Conservation (phyloP, 1,139 yeast species). For the Pichiaceae sp. region DNA sequence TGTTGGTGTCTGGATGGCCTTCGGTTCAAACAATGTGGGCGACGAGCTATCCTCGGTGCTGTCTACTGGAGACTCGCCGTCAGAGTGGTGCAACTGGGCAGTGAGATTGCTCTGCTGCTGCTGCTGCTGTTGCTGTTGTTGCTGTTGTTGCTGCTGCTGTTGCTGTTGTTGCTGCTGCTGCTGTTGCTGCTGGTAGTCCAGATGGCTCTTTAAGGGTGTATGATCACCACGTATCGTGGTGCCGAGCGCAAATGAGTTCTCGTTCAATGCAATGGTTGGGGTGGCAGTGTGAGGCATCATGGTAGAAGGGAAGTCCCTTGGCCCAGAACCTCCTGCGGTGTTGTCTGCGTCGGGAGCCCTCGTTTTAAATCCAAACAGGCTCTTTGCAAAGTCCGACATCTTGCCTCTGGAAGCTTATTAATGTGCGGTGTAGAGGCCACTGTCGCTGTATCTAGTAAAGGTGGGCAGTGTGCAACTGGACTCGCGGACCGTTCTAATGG, state of each 20-base stretch:
- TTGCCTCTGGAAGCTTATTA: too few relatives aligned
- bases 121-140: conserved; percentile 21
- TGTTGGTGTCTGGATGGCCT: not conserved
- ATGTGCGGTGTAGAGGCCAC: too few relatives aligned
- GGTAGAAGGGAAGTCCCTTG: conserved; percentile 22
- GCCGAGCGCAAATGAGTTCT: conserved; percentile 58
- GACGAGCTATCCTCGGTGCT: conserved; percentile 8
- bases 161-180: not conserved
- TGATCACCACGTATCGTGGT: conserved; percentile 40
- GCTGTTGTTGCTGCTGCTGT: conserved; percentile 23
- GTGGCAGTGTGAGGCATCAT: conserved; percentile 31
- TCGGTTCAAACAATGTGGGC: not conserved
- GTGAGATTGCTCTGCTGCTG: conserved; percentile 7
- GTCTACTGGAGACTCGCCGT: not conserved
- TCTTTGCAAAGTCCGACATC: conserved; percentile 61
- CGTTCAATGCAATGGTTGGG: conserved; percentile 64
- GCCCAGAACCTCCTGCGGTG: conserved; percentile 2
- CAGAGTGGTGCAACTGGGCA: conserved; percentile 1
- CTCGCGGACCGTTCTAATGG: too few relatives aligned
- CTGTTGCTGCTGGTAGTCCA: conserved; percentile 13
- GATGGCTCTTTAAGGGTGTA: conserved; percentile 18
- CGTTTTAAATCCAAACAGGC: conserved; percentile 45
- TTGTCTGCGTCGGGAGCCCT: conserved; percentile 2
- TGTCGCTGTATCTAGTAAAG: too few relatives aligned
- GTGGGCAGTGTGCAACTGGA: too few relatives aligned